Base-by-base conservation (phyloP, 805 yeast species). In the Cyberlindnera maclurae region DNA sequence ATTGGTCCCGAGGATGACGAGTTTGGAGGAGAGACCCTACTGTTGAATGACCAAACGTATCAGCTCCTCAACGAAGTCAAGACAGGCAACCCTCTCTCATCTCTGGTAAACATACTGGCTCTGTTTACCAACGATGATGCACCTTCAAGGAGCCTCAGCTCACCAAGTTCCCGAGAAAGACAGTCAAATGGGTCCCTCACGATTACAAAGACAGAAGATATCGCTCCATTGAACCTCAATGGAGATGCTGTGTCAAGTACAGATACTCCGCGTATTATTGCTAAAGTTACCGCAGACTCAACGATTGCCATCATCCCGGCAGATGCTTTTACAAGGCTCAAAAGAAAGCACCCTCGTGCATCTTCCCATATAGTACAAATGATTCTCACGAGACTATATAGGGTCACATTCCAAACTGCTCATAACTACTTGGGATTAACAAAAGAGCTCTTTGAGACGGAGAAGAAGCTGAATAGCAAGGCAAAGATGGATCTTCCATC, bases 291-390 rank as follows among this genome's bases (percentile, higher is more conserved):
- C 7, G 64, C 68, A 3, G 77, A 74, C 30, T 83, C 94, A 26
- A 89, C 97, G 0, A 82, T 90, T 38, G 95, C 97, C 1, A 82
- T 90, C 28, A 89, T 90, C 12, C 98, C 98, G 0, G 77, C 80
- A 2, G 79, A 77, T 37, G 84, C 97, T 0, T 93, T 90, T 50
- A 70, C 75, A 39, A 67, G 82, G 38, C 71, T 90, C 29, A 80
- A 83, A 6, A 56, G 65, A 24, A 83, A 79, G 50, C 86, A 79
- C 54, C 97, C 97, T 5, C 76, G 83, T 45, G 85, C 96, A 1
- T 82, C 96, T 0, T 85, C 96, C 0, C 96, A 89, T 58, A 89
- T 93, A 24, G 90, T 90, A 12, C 96, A 94, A 51, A 88, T 90
- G 76, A 86, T 90, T 17, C 63, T 90, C 40, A 81, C 95, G 1